phyloP scores from a whole-genome alignment of 176 grass and related monocot genomes.

The Cymbopogon citratus region DNA sequence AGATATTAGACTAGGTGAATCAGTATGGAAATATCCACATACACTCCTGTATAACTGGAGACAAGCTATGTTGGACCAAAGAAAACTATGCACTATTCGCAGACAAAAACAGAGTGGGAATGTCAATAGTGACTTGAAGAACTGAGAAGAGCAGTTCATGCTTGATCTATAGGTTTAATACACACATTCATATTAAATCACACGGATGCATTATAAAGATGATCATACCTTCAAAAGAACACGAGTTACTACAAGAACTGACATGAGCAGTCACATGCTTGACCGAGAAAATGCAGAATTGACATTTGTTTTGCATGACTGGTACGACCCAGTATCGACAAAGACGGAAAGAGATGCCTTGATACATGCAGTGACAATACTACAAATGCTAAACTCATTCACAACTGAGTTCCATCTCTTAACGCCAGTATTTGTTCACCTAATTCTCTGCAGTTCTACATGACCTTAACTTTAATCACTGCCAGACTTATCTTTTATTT shows the following conservation, averaged over 20 bases:
- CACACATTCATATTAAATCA: background rate
- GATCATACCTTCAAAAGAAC: background rate
- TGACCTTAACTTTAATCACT: background rate
- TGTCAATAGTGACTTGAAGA: background rate
- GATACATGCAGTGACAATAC: background rate
- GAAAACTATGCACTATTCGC: background rate
- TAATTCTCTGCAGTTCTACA: background rate
- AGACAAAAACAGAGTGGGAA: background rate
- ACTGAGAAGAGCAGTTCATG: background rate
- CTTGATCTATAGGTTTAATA: background rate
- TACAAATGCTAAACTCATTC: background rate
- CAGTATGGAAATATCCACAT: background rate
- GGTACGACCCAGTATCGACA: background rate
- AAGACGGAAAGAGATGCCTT: background rate
- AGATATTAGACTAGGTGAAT: background rate
- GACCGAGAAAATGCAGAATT: conserved; percentile 1
- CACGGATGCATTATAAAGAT: background rate
- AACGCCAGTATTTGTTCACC: background rate
- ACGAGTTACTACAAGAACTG: background rate
- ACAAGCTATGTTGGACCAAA: background rate
- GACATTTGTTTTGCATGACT: background rate
- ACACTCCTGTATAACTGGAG: background rate
- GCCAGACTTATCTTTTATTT: background rate
- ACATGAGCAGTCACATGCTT: background rate
- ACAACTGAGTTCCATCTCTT: background rate